phyloP scores from a whole-genome alignment of 768 basidiomycete species.

The Suillus subluteus region DNA sequence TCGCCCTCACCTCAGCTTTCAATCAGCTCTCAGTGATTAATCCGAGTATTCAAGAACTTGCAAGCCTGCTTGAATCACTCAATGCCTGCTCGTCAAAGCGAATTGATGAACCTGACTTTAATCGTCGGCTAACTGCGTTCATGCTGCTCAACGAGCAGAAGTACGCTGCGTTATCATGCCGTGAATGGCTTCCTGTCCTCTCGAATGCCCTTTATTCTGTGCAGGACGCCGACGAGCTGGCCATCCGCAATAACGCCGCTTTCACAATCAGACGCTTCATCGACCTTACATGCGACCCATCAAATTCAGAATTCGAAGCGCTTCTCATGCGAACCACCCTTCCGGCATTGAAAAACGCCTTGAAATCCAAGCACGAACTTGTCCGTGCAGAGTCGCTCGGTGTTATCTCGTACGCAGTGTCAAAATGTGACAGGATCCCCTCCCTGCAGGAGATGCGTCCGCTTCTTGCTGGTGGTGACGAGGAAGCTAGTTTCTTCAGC shows the following conservation, averaged over 20 bases:
- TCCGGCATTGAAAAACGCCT: constrained; percentile 77
- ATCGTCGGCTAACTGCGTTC: constrained; percentile 80
- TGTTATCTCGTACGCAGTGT: constrained; percentile 77
- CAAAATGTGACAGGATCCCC: constrained; percentile 58
- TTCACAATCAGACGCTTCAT: constrained; percentile 79
- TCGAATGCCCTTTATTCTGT: constrained; percentile 85
- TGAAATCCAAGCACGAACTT: constrained; percentile 81
- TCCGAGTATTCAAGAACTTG: constrained; percentile 50
- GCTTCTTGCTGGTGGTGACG: constrained; percentile 84
- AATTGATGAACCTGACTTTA: constrained; percentile 92
- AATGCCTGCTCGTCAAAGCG: constrained; percentile 87
- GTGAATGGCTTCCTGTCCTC: constrained; percentile 81
- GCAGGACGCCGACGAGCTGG: constrained; percentile 87
- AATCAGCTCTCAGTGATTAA: constrained; percentile 43
- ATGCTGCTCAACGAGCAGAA: constrained; percentile 68
- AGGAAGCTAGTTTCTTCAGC: constrained; percentile 96
- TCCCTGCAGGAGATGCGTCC: constrained; percentile 79
- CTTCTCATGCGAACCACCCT: constrained; percentile 69
- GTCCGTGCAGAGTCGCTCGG: constrained; percentile 85
- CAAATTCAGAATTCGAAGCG: constrained; percentile 48
- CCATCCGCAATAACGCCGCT: constrained; percentile 82
- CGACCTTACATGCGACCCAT: constrained; percentile 23
- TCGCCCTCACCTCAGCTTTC: constrained; percentile 70
- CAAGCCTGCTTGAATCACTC: constrained; percentile 62
- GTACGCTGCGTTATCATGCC: constrained; percentile 50